phyloP scores from a whole-genome alignment of 148 eudicot species.

The Chenopodium suecicum region DNA sequence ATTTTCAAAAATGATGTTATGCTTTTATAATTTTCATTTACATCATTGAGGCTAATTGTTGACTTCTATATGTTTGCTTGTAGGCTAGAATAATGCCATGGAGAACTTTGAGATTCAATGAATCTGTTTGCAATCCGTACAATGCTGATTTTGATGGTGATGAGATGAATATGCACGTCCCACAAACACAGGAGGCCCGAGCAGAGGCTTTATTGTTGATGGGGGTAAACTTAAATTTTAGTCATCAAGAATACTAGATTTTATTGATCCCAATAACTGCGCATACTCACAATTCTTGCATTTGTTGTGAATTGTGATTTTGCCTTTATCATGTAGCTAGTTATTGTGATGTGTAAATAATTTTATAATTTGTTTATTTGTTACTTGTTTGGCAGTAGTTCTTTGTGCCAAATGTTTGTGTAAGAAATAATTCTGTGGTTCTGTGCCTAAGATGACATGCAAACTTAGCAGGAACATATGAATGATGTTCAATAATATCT shows the following conservation, averaged over 20 bases:
- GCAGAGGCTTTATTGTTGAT: conserved; percentile 86
- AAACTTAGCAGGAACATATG: neutral
- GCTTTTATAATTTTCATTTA: neutral
- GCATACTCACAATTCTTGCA: too few relatives aligned
- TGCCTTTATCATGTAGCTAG: neutral
- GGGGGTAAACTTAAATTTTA: conserved; percentile 63
- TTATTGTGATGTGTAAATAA: neutral
- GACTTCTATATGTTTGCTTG: conserved; percentile 23
- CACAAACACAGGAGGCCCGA: conserved; percentile 97
- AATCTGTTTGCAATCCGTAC: conserved; percentile 98
- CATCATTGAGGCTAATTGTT: neutral
- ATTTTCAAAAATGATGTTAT: conserved; percentile 8
- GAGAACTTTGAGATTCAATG: conserved; percentile 97
- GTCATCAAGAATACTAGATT: neutral
- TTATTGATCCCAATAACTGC: neutral
- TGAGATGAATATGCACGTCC: conserved; percentile 99
- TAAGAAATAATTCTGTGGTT: neutral
- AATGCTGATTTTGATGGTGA: conserved; percentile 99
- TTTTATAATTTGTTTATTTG: neutral
- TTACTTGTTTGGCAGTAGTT: neutral
- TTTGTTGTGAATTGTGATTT: neutral
- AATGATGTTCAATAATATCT: neutral
- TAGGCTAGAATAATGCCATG: conserved; percentile 99
- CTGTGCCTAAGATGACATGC: neutral
- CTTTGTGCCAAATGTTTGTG: neutral